Base-by-base conservation (phyloP, 164 flowering plant species). In the Santalum album region DNA sequence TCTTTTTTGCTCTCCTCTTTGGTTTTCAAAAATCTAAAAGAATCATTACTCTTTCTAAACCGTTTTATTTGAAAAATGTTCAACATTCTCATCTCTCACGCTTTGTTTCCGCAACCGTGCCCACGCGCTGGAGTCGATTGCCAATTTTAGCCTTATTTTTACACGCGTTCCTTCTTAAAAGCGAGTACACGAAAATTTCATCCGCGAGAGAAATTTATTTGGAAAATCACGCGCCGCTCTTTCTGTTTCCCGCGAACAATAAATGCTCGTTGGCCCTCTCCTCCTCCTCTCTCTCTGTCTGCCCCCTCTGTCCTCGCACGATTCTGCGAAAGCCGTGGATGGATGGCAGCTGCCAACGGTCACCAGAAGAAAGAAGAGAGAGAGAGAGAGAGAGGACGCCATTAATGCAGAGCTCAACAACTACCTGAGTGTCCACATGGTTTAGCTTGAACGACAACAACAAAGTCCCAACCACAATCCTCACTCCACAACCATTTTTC, bases 331-430 rank as follows among this genome's bases (percentile, higher is more conserved):
- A 12, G 15, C 40, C 40, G 40, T 36, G 16, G 15, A 9, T 9
- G 34, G 4, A 9, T 3, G 9, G 34, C 34, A 2, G 40, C 40
- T 12, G 15, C 7, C 40, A 12, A 36, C 40, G 14, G 18, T 18
- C 49, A 46, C 49, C 22, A 12, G 51, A 23, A 27, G 12, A 12
- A 49, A 14, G 12, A 17, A 24, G 51, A 22, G 27, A 49, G 51
- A 23, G 51, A 22, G 25, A 22, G 49, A 36, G 64, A 65, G 59
- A 55, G 29, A 55, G 20, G 3, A 16, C 16, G 65, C 67, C 73
- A 78, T 78, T 63, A 78, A 74, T 80, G 76, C 69, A 21, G 49
- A 64, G 51, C 77, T 70, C 80, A 73, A 69, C 82, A 44, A 75
- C 76, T 9, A 40, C 6, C 51, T 12, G 14, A 22, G 43, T 52